Conservation (phyloP, 2,329 filamentous ascomycete genomes). For the Trichoderma aggressivum region DNA sequence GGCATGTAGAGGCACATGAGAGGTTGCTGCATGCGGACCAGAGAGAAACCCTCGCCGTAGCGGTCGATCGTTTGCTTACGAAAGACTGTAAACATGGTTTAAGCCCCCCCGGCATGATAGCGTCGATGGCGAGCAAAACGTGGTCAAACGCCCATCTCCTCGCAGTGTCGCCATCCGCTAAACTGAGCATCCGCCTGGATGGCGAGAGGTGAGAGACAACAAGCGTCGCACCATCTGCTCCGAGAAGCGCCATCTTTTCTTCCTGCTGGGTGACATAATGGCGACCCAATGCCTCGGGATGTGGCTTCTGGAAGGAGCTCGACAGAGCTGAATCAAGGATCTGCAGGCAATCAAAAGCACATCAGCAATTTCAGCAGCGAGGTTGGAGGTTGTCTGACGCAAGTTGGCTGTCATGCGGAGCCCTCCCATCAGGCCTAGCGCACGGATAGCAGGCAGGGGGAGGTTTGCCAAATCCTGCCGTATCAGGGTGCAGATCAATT, state of each 20-base stretch:
- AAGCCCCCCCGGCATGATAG: not conserved
- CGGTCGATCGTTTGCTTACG: not conserved
- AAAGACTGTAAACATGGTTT: not conserved
- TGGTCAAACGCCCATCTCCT: not conserved
- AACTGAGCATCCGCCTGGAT: not conserved
- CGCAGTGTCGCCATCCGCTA: not conserved
- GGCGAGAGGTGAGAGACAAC: not conserved
- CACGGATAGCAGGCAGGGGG: constrained; percentile 5
- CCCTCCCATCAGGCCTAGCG: not conserved
- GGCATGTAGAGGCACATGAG: not conserved
- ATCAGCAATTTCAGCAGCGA: not conserved
- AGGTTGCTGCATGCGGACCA: not conserved
- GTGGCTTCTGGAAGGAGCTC: constrained; percentile 2
- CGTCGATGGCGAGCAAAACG: not conserved
- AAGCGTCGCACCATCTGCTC: not conserved
- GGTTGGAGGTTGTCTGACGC: not conserved
- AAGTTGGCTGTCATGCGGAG: constrained; percentile 1
- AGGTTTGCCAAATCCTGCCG: not conserved
- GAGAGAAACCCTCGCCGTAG: not conserved
- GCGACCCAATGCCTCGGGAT: constrained; percentile 3
- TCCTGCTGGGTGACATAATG: constrained; percentile 1
- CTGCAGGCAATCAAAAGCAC: not conserved
- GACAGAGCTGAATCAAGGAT: not conserved
- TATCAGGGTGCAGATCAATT: not conserved
- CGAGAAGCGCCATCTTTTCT: not conserved